Base-by-base conservation (phyloP, 306 rosid species). In the Quercus glauca region DNA sequence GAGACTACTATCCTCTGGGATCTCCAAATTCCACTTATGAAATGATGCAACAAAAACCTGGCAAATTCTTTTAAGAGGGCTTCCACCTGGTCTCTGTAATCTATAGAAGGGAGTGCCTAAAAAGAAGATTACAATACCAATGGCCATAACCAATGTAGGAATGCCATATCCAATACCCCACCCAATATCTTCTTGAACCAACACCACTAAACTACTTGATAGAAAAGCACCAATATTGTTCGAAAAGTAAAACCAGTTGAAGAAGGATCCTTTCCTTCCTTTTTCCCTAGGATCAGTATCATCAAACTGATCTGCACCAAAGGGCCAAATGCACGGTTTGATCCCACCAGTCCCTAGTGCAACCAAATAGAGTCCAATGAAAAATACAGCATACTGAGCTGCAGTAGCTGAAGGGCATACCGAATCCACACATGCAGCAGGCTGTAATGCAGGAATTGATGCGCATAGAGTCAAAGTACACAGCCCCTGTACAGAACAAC, bases 331-430 rank as follows among this genome's bases (percentile, higher is more conserved):
- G 26, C 97, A 94, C 33, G 99, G 97, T 85, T 94, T 94, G 76
- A 94, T 92, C n/a, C 97, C 98, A 81, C 97, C 98, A 26, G 97
- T 94, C 68, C 98, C 98, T 35, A 94, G 95, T 10, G 99, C 99
- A 81, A 94, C 92, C 84, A 94, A 73, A 82, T 94, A 94, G 76
- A 94, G 97, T 74, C 97, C 98, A 60, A 91, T 58, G 91, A 92
- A 94, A 84, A 94, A 94, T 68, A 94, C 91, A 35, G 88, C 88
- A 79, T 94, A 92, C 81, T 94, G 99, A 72, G 93, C 82, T 69
- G 95, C 86, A 85, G 89, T 89, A 86, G 98, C 97, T 19, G 93
- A 52, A 51, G 97, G 98, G 79, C 98, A 94, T 33, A 69, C 31
- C 1, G 91, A 49, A 76, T 90, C 98, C 23, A 83, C 37, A 71